phyloP scores from a whole-genome alignment of 1,284 basidiomycete species.

The Ustilago lituana region DNA sequence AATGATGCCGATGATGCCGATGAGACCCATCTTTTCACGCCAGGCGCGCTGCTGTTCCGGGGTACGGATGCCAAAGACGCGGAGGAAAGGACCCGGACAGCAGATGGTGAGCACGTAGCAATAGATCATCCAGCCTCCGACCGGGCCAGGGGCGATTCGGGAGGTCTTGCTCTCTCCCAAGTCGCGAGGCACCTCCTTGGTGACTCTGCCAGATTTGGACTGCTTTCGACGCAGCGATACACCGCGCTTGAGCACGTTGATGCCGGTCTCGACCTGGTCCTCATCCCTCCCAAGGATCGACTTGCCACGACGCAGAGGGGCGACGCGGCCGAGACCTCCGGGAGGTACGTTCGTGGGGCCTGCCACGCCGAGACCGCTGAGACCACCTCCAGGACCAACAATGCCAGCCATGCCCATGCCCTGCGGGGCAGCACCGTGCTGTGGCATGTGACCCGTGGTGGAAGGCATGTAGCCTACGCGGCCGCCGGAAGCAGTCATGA shows the following conservation, averaged over 20 bases:
- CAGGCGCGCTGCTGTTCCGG: conserved; percentile 95
- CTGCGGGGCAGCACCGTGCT: conserved; percentile 63
- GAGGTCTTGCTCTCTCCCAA: conserved; percentile 49
- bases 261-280: conserved; percentile 65
- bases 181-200: conserved; percentile 55
- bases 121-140: conserved; percentile 95
- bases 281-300: conserved; percentile 66
- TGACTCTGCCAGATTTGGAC: conserved; percentile 39
- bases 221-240: conserved; percentile 60
- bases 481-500: conserved; percentile 48
- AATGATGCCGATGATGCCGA: conserved; percentile 79
- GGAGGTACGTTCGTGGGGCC: conserved; percentile 53
- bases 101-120: conserved; percentile 87
- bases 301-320: conserved; percentile 63
- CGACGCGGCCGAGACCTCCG: conserved; percentile 53
- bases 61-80: conserved; percentile 78
- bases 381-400: conserved; percentile 63
- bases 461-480: conserved; percentile 66
- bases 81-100: conserved; percentile 75
- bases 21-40: conserved; percentile 96
- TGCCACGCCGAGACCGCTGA: conserved; percentile 64
- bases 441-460: conserved; percentile 63
- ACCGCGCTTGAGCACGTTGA: conserved; percentile 66
- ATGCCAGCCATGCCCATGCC: conserved; percentile 50
- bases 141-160: conserved; percentile 74